Conservation (phyloP, 495 filamentous ascomycete genomes). For the Trichoderma asperelloides region DNA sequence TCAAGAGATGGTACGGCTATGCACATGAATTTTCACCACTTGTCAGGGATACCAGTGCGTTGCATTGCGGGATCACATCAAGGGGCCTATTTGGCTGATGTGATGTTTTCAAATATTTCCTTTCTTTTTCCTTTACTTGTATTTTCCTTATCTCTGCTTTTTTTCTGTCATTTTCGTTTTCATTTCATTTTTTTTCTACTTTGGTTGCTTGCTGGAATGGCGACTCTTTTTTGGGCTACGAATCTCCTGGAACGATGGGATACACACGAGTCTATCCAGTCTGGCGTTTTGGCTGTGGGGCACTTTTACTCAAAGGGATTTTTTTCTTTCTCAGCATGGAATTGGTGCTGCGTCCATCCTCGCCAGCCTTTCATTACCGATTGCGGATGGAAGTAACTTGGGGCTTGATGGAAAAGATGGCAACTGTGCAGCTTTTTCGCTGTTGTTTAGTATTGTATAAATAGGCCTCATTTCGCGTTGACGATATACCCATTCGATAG, state of each 20-base stretch:
- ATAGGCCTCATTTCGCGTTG: conserved; percentile 2
- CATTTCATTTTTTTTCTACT: not conserved
- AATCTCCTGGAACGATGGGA: not conserved
- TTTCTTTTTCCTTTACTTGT: not conserved
- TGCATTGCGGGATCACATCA: not conserved
- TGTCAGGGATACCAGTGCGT: not conserved
- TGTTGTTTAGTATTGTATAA: not conserved
- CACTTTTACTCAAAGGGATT: not conserved
- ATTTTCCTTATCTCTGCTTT: not conserved
- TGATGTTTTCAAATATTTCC: not conserved
- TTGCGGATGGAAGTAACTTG: not conserved
- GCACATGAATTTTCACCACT: not conserved
- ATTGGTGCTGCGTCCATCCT: not conserved
- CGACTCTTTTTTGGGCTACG: not conserved
- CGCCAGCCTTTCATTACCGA: not conserved
- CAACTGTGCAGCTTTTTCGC: not conserved
- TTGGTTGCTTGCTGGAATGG: not conserved
- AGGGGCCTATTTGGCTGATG: not conserved
- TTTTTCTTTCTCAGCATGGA: not conserved
- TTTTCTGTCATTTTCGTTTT: not conserved
- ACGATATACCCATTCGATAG: conserved; percentile 7
- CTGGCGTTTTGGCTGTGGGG: not conserved
- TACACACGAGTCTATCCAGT: not conserved
- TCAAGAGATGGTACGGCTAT: not conserved
- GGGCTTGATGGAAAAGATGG: not conserved